Percentiles rank a stretch among this genome's conserved stretches.
phyloP scores from a whole-genome alignment of 805 yeast species.

The Ogataea corticis region DNA sequence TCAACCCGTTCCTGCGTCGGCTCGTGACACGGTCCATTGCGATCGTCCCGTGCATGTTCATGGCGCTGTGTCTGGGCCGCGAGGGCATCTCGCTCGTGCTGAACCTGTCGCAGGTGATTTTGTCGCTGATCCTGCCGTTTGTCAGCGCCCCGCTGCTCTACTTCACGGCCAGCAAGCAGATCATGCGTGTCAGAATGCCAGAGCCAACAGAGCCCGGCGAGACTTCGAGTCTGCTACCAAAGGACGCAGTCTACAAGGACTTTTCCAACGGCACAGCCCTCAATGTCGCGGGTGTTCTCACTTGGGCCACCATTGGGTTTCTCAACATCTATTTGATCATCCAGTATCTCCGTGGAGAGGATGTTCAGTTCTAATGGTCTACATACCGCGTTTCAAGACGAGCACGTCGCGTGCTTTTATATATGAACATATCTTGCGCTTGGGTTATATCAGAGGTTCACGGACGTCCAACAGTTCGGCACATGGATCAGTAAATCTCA shows the following conservation, averaged over 20 bases:
- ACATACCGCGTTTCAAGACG: too few relatives aligned
- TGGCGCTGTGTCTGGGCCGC: constrained; percentile 71
- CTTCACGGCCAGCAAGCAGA: constrained; percentile 67
- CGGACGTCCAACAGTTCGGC: too few relatives aligned
- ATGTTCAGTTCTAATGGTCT: constrained; percentile 36
- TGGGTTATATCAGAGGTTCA: too few relatives aligned
- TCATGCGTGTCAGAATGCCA: constrained; percentile 60
- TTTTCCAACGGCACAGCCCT: constrained; percentile 66
- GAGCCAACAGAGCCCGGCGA: not conserved
- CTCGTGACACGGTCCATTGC: constrained; percentile 75
- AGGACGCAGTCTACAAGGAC: constrained; percentile 38
- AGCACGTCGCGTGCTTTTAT: too few relatives aligned
- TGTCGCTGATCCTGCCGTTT: constrained; percentile 81
- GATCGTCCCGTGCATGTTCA: constrained; percentile 75
- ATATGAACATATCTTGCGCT: too few relatives aligned
- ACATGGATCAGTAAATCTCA: too few relatives aligned
- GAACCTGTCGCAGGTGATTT: constrained; percentile 82
- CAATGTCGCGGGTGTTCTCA: constrained; percentile 47
- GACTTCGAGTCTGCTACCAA: constrained; percentile 7
- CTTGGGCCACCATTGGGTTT: constrained; percentile 74
- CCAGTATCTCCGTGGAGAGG: constrained; percentile 36
- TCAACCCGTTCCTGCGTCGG: constrained; percentile 80
- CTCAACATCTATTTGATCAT: constrained; percentile 59
- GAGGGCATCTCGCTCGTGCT: constrained; percentile 70
- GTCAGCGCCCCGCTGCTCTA: constrained; percentile 82